Evolutionary conservation across 768 basidiomycete species (phyloP), one percentile per base, ranked within the genome.

Genomic region (Russula griseocarnosa): DNA sequence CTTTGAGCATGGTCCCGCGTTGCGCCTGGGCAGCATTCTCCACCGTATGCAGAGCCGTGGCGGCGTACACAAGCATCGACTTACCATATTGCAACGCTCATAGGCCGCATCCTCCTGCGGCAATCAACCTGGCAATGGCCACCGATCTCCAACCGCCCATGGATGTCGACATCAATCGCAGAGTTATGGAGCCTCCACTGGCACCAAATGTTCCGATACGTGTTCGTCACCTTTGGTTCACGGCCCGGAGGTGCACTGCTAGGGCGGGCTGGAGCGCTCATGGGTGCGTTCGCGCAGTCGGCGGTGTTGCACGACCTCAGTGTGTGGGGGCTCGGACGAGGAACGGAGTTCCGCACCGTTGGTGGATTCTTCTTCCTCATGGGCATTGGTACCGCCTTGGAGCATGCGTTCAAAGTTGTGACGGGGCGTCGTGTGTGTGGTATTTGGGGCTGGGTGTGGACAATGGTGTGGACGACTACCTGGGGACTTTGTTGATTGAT

Each of bases 201-300:
- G 79, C 79, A 79, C 56, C 75, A 77, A 55, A 66, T 61, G 36
- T 70, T 74, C 60, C 75, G 78, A 22, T 71, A 65, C 9, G 36
- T 46, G 0, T 78, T 78, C 60, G 51, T 76, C 54, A 32, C 66
- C 16, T 22, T 74, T 2, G 79, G 77, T n/a, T 71, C 70, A 1
- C 60, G 60, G 11, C 77, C 74, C 0, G 58, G 83, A 28, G 70
- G 71, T 34, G 69, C 69, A 58, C 61, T 82, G 3, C 68, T 82
- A 26, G 86, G 86, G 16, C 79, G 79, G n/a, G 58, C 70, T 3
- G 85, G 83, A 7, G 73, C 71, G 4, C 74, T 88, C 5, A 55
- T 88, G 2, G 87, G 86, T 7, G 81, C 80, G 5, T 90, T 90
- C 70, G 55, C 80, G 1, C 62, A 82, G 5, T 90, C 88, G 0